Evolutionary conservation across 2,329 filamentous ascomycete species (phyloP), one percentile per base, ranked within the genome.

Genomic region (Phoma sp.): DNA sequence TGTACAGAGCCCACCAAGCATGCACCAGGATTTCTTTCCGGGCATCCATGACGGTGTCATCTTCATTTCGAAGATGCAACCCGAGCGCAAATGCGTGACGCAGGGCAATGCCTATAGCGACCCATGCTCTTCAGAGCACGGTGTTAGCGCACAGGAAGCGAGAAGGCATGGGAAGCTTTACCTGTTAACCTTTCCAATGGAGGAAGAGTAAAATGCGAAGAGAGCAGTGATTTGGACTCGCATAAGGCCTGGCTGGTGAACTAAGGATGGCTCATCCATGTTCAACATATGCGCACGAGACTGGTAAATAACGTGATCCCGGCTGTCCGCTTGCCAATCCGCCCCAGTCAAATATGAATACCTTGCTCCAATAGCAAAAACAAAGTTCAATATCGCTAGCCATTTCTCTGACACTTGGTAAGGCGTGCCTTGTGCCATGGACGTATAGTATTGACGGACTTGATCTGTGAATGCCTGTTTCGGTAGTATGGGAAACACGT

Each of bases 1-100:
- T 67, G 36, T 72, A 70, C 8, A 78, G 47, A 21, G 70, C 68
- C 71, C 76, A 76, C 76, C 76, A 78, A 17, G 72, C 64, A 19
- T 68, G 66, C 17, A 69, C 63, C 31, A 71, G 51, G 4, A 60
- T 62, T 51, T 76, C 74, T 53, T 65, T 73, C 21, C 63, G 53
- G 10, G 56, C 38, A 4, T 55, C 43, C 6, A 53, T 27, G 5
- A 65, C 45, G 17, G 62, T 59, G 5, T 61, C 59, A 43, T 66
- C 62, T 9, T 70, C 62, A 38, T 75, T 74, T 24, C 68, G 63
- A 19, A 77, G 48, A 46, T 77, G 74, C 6, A 78, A 57, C 10
- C 74, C 75, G 13, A 72, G 63, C 10, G 69, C 69, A 39, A 68
- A 60, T n/a, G 70, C 74, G 51, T 71, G 73, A 7, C 75, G 70